Evolutionary conservation across 2,329 filamentous ascomycete genomes (phyloP), one percentile per base, ranked within the genome.

Genomic region (Venturia effusa): DNA sequence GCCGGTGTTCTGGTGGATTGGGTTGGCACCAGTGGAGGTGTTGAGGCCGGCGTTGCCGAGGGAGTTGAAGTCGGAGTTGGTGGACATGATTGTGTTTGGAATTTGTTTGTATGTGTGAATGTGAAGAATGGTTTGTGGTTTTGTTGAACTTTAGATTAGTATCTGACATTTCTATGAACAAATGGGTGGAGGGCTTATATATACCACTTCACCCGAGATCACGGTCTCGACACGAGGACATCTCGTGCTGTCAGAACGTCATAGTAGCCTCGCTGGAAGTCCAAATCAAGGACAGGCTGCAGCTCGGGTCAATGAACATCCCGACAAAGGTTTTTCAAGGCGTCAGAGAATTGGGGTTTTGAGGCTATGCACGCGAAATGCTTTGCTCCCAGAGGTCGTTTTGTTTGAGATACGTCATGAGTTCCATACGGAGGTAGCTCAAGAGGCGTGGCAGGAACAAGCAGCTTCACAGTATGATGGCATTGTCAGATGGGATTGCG

Each of bases 1-100:
- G 8, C 45, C 45, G 17, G 45, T 51, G 22, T 27, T 27, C 27
- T 51, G 45, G 22, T 51, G 27, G 30, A 57, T 19, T 57, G 51
- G 51, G 19, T 57, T 57, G 65, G 70, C 67, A 68, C 69, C 69
- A 40, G 51, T 66, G 45, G 64, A 63, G 63, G 61, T 59, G 54
- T 45, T 59, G 19, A 39, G 51, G 27, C 51, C 51, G 13, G 51
- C 51, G 17, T 57, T 34, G 51, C 51, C 51, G 30, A 57, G 51
- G 30, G 51, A 57, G 30, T 10, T 57, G 51, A 57, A 34, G 4
- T 57, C 51, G 4, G 27, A 34, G 30, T 57, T 57, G 30, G 51
- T n/a, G 13, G 51, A 5, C 51, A 57, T 57, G 2, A 34, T 37
- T 15, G n/a, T 34, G 8, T 5, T 54, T 5, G 3, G 30, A 15